Percentiles rank a stretch among this genome's conserved stretches.
Conservation (phyloP, 495 filamentous ascomycete genomes). For the Neurospora cerealis region DNA sequence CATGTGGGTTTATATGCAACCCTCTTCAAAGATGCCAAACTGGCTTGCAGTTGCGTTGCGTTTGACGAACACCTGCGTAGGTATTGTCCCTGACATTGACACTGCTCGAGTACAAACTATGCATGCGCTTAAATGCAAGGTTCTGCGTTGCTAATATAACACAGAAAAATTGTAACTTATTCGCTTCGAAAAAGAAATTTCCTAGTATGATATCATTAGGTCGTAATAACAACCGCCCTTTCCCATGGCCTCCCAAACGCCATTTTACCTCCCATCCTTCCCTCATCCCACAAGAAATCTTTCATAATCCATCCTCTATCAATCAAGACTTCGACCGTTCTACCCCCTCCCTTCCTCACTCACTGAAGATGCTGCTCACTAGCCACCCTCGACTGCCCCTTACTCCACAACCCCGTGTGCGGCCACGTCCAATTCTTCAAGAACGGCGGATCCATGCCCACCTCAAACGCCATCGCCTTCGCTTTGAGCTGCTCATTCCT, state of each 20-base stretch:
- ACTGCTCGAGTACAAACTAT: not conserved
- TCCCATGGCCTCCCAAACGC: not conserved
- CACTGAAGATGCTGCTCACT: not conserved
- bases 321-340: not conserved
- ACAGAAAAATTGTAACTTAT: too few species aligned
- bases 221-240: not conserved
- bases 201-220: not conserved
- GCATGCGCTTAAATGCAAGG: not conserved
- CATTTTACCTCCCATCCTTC: not conserved
- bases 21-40: too few species aligned
- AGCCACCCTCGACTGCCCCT: conserved; percentile 15
- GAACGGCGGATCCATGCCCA: conserved; percentile 55
- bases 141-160: too few species aligned
- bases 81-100: not conserved
- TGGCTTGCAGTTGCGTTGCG: too few species aligned
- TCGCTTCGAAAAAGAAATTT: too few species aligned
- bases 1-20: not conserved
- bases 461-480: conserved; percentile 49
- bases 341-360: not conserved
- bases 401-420: conserved; percentile 21
- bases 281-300: not conserved
- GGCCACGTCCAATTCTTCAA: conserved; percentile 59
- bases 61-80: too few species aligned
- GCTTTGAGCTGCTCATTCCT: conserved; percentile 48
- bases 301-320: not conserved